Evolutionary conservation across 345 rosid genomes (phyloP).

Genomic region (Bruguiera parviflora): DNA sequence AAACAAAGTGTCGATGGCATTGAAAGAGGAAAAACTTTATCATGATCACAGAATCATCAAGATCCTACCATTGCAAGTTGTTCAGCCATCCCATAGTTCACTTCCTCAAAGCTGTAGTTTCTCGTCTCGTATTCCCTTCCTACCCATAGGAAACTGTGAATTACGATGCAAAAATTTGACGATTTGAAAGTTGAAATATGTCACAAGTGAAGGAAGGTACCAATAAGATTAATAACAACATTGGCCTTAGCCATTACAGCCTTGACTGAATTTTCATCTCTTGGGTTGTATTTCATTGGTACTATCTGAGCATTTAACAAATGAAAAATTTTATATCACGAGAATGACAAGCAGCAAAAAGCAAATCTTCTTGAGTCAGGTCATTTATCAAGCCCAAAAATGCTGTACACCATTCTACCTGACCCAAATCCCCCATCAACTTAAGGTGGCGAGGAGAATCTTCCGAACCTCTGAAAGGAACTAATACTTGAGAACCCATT

Average conservation of each 20-base stretch:
- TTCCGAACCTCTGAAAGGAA: slow-evolving; percentile 96
- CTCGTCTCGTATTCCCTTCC: slow-evolving; percentile 94
- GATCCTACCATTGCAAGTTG: slow-evolving; percentile 72
- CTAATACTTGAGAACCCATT: slow-evolving; percentile 94
- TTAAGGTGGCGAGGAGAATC: slow-evolving; percentile 89
- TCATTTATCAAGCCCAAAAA: background rate
- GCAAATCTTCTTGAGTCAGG: background rate
- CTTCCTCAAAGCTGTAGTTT: slow-evolving; percentile 94
- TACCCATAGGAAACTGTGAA: slow-evolving; percentile 25
- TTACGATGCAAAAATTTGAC: background rate
- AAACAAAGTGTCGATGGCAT: background rate
- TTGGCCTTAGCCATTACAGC: slow-evolving; percentile 99
- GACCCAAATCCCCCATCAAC: slow-evolving; percentile 99
- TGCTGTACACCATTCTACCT: slow-evolving; percentile 40
- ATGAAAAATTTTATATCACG: slow-evolving; percentile 2
- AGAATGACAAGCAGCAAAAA: background rate
- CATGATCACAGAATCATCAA: background rate
- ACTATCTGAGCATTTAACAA: slow-evolving; percentile 59
- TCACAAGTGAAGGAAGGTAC: slow-evolving; percentile 33
- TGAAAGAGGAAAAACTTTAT: background rate
- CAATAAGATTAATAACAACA: slow-evolving; percentile 92
- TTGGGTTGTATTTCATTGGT: slow-evolving; percentile 84
- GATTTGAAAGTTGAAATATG: background rate
- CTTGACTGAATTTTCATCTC: slow-evolving; percentile 89
- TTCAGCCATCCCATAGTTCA: slow-evolving; percentile 77